Evolutionary conservation across 495 filamentous ascomycete genomes (phyloP).

Genomic region (Lepraria neglecta): DNA sequence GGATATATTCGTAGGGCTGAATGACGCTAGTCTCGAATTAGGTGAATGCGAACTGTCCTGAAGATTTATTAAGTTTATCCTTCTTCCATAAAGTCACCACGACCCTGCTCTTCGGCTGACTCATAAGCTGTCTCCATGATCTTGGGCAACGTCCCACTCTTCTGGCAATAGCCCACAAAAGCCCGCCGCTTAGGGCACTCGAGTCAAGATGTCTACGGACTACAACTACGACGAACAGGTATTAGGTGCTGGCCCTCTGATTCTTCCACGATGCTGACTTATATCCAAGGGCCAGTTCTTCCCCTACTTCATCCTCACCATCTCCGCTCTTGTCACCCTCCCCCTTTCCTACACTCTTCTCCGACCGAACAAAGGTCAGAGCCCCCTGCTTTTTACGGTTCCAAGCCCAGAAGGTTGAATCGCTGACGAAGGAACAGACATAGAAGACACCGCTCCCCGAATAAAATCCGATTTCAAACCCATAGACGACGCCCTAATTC

Average conservation of each 20-base stretch:
- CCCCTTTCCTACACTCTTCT: slow-evolving; percentile 85
- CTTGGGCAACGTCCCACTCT: not conserved
- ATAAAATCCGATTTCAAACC: slow-evolving; percentile 75
- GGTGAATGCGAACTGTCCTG: slow-evolving; percentile 11
- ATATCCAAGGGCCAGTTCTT: slow-evolving; percentile 81
- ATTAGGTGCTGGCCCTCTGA: slow-evolving; percentile 10
- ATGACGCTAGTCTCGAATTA: slow-evolving; percentile 2
- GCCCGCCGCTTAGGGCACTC: slow-evolving; percentile 5
- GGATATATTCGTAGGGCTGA: not conserved
- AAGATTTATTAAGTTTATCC: not conserved
- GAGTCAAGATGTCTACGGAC: slow-evolving; percentile 76
- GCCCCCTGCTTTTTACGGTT: slow-evolving; percentile 18
- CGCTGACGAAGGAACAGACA: slow-evolving; percentile 36
- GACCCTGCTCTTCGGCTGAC: not conserved
- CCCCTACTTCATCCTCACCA: slow-evolving; percentile 94
- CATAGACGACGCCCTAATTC: slow-evolving; percentile 74
- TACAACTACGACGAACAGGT: slow-evolving; percentile 97
- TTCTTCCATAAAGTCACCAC: not conserved
- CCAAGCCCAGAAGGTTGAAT: not conserved
- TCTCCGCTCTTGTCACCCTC: slow-evolving; percentile 78
- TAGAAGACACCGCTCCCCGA: slow-evolving; percentile 59
- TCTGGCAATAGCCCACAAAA: not conserved
- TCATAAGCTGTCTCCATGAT: not conserved
- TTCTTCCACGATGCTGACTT: slow-evolving; percentile 18
- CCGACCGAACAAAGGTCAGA: slow-evolving; percentile 64